Evolutionary conservation across 2,329 filamentous ascomycete genomes (phyloP).

Genomic region (Lachnellula willkommii): DNA sequence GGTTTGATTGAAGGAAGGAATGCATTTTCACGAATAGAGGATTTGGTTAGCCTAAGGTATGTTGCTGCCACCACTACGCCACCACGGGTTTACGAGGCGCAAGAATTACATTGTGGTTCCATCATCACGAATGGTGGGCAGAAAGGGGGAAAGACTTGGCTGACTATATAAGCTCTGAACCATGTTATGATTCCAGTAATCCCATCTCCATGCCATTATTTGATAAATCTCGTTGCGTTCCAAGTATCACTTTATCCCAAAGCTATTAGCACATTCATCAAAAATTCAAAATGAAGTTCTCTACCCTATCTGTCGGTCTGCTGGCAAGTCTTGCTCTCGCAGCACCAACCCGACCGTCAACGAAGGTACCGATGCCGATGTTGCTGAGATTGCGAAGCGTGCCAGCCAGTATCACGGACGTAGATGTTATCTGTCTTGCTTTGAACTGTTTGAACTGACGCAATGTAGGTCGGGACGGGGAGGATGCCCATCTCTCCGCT

Average conservation of each 20-base stretch:
- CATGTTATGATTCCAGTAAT: background rate
- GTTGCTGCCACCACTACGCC: background rate
- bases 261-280: background rate
- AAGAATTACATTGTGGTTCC: background rate
- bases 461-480: background rate
- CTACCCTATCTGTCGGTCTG: conserved; percentile 43
- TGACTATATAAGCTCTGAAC: background rate
- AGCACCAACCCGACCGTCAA: conserved; percentile 43
- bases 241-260: background rate
- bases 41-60: background rate
- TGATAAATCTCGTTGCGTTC: background rate
- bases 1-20: background rate
- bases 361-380: conserved; percentile 39
- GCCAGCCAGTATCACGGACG: conserved; percentile 30
- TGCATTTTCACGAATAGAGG: background rate
- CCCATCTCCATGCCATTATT: background rate
- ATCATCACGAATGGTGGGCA: background rate
- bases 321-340: conserved; percentile 40
- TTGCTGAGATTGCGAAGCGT: conserved; percentile 36
- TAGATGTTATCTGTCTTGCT: background rate
- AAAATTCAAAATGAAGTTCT: conserved; percentile 47
- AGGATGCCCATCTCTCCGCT: background rate
- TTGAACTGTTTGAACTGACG: conserved; percentile 17
- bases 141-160: background rate
- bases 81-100: background rate